Conservation (phyloP, 768 basidiomycete genomes). For the Rhodotorula babjevae region DNA sequence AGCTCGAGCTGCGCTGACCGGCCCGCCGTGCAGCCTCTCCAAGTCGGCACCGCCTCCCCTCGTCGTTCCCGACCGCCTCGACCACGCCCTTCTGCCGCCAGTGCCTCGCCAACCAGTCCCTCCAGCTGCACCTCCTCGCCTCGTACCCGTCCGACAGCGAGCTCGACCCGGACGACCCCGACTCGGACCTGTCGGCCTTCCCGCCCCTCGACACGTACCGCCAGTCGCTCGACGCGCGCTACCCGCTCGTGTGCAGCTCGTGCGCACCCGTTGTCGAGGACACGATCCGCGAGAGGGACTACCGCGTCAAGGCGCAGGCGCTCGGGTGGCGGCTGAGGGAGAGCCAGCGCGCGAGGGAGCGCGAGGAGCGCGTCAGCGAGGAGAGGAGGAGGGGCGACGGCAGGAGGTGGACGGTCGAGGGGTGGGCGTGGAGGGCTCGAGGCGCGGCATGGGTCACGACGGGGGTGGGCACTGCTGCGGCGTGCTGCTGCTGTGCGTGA, state of each 20-base stretch:
- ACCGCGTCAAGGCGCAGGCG: slow-evolving; percentile 71
- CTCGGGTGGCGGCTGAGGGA: slow-evolving; percentile 66
- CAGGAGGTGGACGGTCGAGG: slow-evolving; percentile 7
- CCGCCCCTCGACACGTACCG: slow-evolving; percentile 62
- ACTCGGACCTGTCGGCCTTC: not conserved
- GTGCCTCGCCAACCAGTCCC: slow-evolving; percentile 88
- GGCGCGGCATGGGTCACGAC: slow-evolving; percentile 5
- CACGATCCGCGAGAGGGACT: slow-evolving; percentile 68
- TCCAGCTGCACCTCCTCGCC: slow-evolving; percentile 77
- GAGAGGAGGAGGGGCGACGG: not conserved
- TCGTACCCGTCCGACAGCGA: slow-evolving; percentile 55
- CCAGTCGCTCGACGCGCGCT: slow-evolving; percentile 68
- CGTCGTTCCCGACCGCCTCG: slow-evolving; percentile 1
- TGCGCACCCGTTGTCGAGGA: slow-evolving; percentile 78
- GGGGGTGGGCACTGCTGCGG: not conserved
- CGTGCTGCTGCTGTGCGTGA: not conserved
- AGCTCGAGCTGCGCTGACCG: not conserved
- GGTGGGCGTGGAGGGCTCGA: slow-evolving; percentile 10
- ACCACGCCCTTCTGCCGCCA: slow-evolving; percentile 64
- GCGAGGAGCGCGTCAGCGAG: not conserved
- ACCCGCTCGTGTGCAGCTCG: slow-evolving; percentile 74
- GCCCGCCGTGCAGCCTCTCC: not conserved
- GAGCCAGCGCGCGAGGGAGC: slow-evolving; percentile 44
- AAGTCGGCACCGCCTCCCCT: slow-evolving; percentile 3
- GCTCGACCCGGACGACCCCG: slow-evolving; percentile 4